Evolutionary conservation across 2,329 filamentous ascomycete species (phyloP), one percentile per base, ranked within the genome.

Genomic region (Botrytis deweyae): DNA sequence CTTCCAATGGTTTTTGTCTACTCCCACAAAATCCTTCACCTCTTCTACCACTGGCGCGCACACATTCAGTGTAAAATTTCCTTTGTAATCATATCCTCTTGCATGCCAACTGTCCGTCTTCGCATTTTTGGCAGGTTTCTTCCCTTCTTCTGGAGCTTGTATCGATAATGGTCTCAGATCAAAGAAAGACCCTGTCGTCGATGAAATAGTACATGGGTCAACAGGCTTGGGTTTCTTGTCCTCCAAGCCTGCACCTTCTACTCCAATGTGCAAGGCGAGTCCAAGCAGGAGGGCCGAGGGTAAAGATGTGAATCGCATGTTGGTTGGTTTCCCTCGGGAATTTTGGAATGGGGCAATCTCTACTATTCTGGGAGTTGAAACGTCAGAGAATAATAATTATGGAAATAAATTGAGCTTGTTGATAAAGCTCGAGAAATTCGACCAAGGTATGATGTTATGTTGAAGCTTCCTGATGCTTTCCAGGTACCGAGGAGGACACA

Each of bases 11-110:
- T 81, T 81, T 82, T 88, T 85, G 63, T 90, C 86, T 5, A 95
- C 82, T n/a, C 91, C 92, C 18, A 88, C 86, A 16, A 92, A 88
- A 75, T 89, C 85, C 62, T 87, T 84, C 33, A 92, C 84, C 25
- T 88, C 84, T 78, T 92, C 89, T 25, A 94, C 87, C n/a, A 95
- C 91, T 1, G 92, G 86, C 52, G 87, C 90, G 84, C 93, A 96
- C 78, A 96, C 91, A 83, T 96, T 96, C 79, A 95, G 81, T 2
- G 93, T 95, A 80, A 96, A 96, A 84, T 95, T 95, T 76, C 89
- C 89, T 76, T 88, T 89, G 59, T 94, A 93, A 82, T 95, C 93
- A 81, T 90, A 92, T 49, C 93, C 93, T 74, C 88, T 88, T 12
- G 91, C 89, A 76, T 89, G 86, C 84, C 87, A 88, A 80, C 86